Percentiles rank a stretch among this genome's conserved stretches.
These are phyloP conservation scores for Leishmania turanica DNA, from an alignment of 208 protist genomes.

Conservation along the genomic window DNA sequence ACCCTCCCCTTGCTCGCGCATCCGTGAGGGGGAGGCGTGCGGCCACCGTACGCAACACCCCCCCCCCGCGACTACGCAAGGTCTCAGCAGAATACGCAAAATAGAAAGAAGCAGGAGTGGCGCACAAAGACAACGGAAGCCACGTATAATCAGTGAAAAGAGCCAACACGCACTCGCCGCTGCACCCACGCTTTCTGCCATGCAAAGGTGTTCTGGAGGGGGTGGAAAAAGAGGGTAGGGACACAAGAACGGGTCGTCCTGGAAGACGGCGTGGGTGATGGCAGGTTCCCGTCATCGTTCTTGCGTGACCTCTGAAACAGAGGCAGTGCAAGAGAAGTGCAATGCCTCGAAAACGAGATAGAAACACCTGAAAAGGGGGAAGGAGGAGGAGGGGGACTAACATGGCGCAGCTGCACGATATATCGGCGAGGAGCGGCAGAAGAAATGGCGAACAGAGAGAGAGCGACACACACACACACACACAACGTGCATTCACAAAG, in stretches of 20 bases:
- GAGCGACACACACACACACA: slow-evolving; percentile 6
- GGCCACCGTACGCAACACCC: neutral
- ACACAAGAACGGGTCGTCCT: neutral
- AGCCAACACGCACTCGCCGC: neutral
- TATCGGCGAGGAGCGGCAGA: neutral
- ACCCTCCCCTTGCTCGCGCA: neutral
- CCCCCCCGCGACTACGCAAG: neutral
- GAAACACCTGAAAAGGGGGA: slow-evolving; percentile 6
- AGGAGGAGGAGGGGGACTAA: neutral
- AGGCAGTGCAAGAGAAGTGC: neutral
- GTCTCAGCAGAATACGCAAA: neutral
- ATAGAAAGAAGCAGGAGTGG: neutral
- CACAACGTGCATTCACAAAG: neutral
- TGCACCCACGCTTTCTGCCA: neutral
- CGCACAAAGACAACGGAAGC: neutral
- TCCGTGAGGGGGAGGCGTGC: neutral
- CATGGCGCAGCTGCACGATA: neutral
- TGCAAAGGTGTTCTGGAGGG: neutral
- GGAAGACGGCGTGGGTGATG: neutral
- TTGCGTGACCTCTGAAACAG: neutral
- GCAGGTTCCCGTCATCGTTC: neutral
- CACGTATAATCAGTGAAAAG: too few species aligned
- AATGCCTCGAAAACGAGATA: neutral
- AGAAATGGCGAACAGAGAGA: neutral
- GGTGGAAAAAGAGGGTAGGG: too few species aligned